Evolutionary conservation across 78 protist genomes (phyloP).

Genomic region (Diacronema lutheri): DNA sequence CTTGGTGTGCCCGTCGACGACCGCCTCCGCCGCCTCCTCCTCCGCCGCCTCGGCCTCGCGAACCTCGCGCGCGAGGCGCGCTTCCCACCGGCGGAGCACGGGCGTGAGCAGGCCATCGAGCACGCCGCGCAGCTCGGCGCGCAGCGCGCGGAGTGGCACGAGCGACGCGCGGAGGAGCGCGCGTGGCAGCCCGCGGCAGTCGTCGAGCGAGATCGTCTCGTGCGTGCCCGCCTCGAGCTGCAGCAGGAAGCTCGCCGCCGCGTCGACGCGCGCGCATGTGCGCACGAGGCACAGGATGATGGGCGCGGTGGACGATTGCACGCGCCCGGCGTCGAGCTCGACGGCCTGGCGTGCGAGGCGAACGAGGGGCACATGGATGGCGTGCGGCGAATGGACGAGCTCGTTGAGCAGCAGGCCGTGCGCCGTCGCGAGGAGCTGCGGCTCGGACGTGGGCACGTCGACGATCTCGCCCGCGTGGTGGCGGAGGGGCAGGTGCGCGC

Average conservation of each 20-base stretch:
- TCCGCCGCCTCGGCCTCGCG: background rate
- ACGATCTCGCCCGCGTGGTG: background rate
- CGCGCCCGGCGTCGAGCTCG: slow-evolving; percentile 28
- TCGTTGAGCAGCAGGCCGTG: slow-evolving; percentile 56
- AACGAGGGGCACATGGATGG: slow-evolving; percentile 4
- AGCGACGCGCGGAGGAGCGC: background rate
- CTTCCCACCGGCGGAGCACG: background rate
- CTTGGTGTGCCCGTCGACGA: slow-evolving; percentile 7
- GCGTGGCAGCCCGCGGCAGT: slow-evolving; percentile 11
- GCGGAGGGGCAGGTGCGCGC: background rate
- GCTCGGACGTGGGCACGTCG: slow-evolving; percentile 43
- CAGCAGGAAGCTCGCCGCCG: background rate
- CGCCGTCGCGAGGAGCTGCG: slow-evolving; percentile 35
- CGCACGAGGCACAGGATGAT: slow-evolving; percentile 4
- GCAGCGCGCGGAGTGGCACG: background rate
- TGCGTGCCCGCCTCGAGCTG: background rate
- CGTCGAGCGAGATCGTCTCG: background rate
- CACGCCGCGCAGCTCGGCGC: background rate
- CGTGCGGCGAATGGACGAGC: slow-evolving; percentile 20
- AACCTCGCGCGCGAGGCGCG: background rate
- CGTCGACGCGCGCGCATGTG: slow-evolving; percentile 27
- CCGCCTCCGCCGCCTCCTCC: background rate
- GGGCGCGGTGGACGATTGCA: background rate
- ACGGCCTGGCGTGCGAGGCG: slow-evolving; percentile 21
- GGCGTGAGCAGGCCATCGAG: background rate